These are phyloP conservation scores for Linnemannia zychae DNA, from an alignment of 192 early-diverging fungal genomes.

Conservation along the genomic window DNA sequence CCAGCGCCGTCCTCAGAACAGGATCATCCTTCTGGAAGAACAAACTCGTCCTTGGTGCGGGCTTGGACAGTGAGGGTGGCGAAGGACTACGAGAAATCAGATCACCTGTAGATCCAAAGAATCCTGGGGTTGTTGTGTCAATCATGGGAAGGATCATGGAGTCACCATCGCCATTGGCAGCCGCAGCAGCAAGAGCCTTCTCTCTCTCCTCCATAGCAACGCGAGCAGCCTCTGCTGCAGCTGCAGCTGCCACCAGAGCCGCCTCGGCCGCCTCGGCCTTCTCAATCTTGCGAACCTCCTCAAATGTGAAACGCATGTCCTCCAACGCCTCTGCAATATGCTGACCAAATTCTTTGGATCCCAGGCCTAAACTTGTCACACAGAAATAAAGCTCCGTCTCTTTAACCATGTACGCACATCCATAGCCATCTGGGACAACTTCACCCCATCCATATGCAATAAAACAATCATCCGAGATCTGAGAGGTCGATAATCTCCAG, in stretches of 20 bases:
- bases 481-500: slow-evolving; percentile 83
- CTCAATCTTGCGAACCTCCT: slow-evolving; percentile 56
- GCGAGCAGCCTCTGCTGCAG: slow-evolving; percentile 21
- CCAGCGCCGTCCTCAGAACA: slow-evolving; percentile 43
- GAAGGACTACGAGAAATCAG: slow-evolving; percentile 44
- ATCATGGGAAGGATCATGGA: slow-evolving; percentile 10
- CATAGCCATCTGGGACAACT: slow-evolving; percentile 86
- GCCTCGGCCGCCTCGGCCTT: slow-evolving; percentile 50
- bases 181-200: not conserved
- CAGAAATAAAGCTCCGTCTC: slow-evolving; percentile 74
- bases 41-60: slow-evolving; percentile 48
- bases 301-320: slow-evolving; percentile 74
- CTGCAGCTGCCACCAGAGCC: slow-evolving; percentile 34
- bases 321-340: slow-evolving; percentile 72
- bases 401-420: slow-evolving; percentile 88
- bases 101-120: not conserved
- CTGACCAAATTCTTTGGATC: slow-evolving; percentile 63
- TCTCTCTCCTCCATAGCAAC: slow-evolving; percentile 8
- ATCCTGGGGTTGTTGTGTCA: not conserved
- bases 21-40: slow-evolving; percentile 57
- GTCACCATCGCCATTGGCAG: not conserved
- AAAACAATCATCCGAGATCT: slow-evolving; percentile 57
- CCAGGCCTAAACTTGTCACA: slow-evolving; percentile 66
- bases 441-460: slow-evolving; percentile 78
- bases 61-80: slow-evolving; percentile 15